Evolutionary conservation across 179 eudicot species (phyloP), one percentile per base, ranked within the genome.

Genomic region (Beta macrorhiza): DNA sequence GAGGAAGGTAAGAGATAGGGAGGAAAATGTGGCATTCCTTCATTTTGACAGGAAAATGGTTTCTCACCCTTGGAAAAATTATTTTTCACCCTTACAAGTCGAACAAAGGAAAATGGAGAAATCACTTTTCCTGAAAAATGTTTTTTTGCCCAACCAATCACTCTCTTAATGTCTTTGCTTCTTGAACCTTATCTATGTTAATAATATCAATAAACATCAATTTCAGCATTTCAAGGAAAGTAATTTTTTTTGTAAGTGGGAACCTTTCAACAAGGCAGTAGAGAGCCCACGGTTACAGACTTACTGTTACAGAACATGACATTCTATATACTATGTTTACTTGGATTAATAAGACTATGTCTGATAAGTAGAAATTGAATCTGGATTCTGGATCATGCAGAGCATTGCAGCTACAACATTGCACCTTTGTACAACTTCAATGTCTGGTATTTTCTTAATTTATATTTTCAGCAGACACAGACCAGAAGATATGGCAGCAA

Each of bases 241-340:
- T 5, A 17, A 7, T n/a, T 44, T 45, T 56, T 74, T 32, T 51
- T 20, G 20, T 61, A 22, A 64, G 25, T 20, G 72, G 72, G 17
- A 77, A 64, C 47, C 32, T 62, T 64, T 77, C 49, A 14, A 77
- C 72, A 65, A 65, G 51, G 72, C 62, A 52, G 3, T 45, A 16
- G 73, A 77, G 42, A 77, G 57, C 25, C 80, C 62, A 64, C 61
- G 32, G 71, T 49, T 77, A 64, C 32, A 29, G 32, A 29, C 32
- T 29, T 29, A 29, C 65, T 22, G 11, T 64, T 16, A 44, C 72
- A 7, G 44, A 65, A 58, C 59, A 65, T 64, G 8, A 1, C 14
- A 49, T 71, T 32, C 49, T n/a, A 65, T 57, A 77, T 19, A 64
- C 10, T n/a, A 20, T 62, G 8, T 20, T 53, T 53, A 53, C 56